Percentiles rank a stretch among this genome's conserved stretches.
These are phyloP conservation scores for Magnolia officinalis DNA, from an alignment of 164 flowering plant species.

Conservation along the genomic window DNA sequence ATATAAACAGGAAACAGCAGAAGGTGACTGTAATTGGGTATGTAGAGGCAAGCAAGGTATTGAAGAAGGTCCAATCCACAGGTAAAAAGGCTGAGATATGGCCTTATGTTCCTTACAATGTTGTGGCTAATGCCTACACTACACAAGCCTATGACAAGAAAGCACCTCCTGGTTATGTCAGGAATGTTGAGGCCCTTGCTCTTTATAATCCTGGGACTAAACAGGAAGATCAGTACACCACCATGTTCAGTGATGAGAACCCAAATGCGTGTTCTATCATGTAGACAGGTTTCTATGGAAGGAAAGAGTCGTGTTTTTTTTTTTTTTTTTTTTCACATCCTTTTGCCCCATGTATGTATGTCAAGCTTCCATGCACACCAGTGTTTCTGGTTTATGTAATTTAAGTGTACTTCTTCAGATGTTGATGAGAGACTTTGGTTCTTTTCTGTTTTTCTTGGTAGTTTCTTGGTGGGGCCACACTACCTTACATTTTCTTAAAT, in stretches of 20 bases:
- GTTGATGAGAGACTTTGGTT: neutral
- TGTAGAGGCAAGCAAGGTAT: constrained; percentile 65
- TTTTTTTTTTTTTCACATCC: neutral
- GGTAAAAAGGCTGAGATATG: constrained; percentile 74
- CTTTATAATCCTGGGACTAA: constrained; percentile 19
- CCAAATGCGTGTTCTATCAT: constrained; percentile 80
- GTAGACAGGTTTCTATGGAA: constrained; percentile 7
- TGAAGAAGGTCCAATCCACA: constrained; percentile 61
- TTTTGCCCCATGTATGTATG: too few species aligned
- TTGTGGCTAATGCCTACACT: constrained; percentile 65
- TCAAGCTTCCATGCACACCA: neutral
- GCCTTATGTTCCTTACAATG: constrained; percentile 82
- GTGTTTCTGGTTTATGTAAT: neutral
- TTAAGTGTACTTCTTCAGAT: neutral
- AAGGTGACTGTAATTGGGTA: constrained; percentile 74
- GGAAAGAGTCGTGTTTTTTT: neutral
- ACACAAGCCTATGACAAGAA: constrained; percentile 85
- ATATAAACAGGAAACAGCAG: constrained; percentile 68
- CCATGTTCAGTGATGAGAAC: constrained; percentile 84
- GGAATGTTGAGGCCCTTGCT: constrained; percentile 38
- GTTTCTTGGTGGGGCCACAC: neutral
- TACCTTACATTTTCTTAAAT: too few species aligned
- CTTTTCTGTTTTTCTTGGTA: neutral
- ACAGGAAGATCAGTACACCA: constrained; percentile 54
- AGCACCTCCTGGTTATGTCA: constrained; percentile 77